Evolutionary conservation across 1,284 basidiomycete genomes (phyloP).

Genomic region (Ustilago shanxiensis): DNA sequence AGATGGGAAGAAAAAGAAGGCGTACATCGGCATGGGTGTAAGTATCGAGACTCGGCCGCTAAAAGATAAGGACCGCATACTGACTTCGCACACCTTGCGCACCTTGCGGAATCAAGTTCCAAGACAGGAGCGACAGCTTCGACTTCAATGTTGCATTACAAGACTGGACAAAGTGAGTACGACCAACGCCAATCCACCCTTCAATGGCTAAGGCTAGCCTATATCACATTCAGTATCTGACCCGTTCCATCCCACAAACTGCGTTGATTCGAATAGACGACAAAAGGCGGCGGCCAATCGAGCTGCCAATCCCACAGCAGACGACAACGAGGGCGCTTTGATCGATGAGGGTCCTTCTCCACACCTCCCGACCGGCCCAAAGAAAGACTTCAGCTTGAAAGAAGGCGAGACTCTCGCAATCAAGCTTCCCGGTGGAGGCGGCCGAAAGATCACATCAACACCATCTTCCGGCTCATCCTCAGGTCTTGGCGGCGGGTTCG

Average conservation of each 20-base stretch:
- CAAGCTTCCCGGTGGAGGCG: constrained; percentile 55
- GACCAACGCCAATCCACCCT: background rate
- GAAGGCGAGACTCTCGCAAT: constrained; percentile 90
- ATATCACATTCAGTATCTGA: constrained; percentile 4
- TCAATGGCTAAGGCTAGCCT: background rate
- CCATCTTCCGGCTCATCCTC: constrained; percentile 27
- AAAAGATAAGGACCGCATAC: background rate
- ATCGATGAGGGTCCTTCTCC: constrained; percentile 59
- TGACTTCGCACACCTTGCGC: background rate
- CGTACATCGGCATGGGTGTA: constrained; percentile 68
- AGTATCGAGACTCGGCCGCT: constrained; percentile 19
- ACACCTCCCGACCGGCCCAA: constrained; percentile 75
- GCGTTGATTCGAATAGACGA: constrained; percentile 35
- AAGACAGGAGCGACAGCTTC: constrained; percentile 64
- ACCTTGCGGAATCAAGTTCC: constrained; percentile 47
- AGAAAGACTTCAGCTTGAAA: constrained; percentile 94
- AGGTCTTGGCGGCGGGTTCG: constrained; percentile 33
- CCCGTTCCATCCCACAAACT: background rate
- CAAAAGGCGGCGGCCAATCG: constrained; percentile 50
- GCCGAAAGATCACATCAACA: constrained; percentile 41
- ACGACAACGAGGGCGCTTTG: constrained; percentile 14
- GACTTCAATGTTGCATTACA: constrained; percentile 79
- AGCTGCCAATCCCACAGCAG: constrained; percentile 27
- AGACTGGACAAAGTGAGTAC: constrained; percentile 86
- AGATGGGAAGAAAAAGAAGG: constrained; percentile 57